These are phyloP conservation scores for Trypanosoma mega DNA, from an alignment of 208 protist species.

Conservation along the genomic window DNA sequence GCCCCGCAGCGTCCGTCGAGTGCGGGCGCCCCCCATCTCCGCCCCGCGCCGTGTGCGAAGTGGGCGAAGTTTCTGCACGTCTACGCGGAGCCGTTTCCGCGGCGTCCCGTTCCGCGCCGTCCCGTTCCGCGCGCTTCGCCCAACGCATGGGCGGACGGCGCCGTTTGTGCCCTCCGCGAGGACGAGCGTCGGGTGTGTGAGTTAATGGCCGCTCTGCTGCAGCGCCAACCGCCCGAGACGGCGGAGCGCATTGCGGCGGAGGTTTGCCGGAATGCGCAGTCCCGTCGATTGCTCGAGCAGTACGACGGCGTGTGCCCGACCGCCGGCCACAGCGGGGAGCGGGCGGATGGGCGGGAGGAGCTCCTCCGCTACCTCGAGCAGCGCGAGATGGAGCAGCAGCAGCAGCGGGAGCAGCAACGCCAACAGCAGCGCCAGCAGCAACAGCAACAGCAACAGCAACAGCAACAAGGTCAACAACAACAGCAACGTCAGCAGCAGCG, in stretches of 20 bases:
- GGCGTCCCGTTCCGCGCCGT: not conserved
- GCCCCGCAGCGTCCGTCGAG: not conserved
- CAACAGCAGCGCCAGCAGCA: not conserved
- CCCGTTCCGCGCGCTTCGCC: too few species aligned
- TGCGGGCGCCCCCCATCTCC: not conserved
- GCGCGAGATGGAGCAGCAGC: not conserved
- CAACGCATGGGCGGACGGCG: not conserved
- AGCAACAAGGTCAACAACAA: not conserved
- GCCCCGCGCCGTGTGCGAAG: not conserved
- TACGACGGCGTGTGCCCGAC: conserved; percentile 29
- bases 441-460: not conserved
- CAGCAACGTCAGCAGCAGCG: not conserved
- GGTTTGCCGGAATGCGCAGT: conserved; percentile 12
- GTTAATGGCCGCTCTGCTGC: conserved; percentile 19
- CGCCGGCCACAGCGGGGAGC: not conserved
- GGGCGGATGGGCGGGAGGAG: not conserved
- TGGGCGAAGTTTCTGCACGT: not conserved
- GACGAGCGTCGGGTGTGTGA: conserved; percentile 29
- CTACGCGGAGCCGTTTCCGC: conserved; percentile 7
- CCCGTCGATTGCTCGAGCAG: conserved; percentile 19
- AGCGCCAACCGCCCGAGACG: conserved; percentile 20
- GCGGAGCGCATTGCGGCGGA: conserved; percentile 18
- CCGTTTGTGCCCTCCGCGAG: conserved; percentile 6
- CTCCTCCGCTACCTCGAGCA: not conserved
- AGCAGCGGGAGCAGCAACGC: conserved; percentile 1